These are phyloP conservation scores for Metschnikowia arizonensis DNA, from an alignment of 805 yeast species.

Conservation along the genomic window DNA sequence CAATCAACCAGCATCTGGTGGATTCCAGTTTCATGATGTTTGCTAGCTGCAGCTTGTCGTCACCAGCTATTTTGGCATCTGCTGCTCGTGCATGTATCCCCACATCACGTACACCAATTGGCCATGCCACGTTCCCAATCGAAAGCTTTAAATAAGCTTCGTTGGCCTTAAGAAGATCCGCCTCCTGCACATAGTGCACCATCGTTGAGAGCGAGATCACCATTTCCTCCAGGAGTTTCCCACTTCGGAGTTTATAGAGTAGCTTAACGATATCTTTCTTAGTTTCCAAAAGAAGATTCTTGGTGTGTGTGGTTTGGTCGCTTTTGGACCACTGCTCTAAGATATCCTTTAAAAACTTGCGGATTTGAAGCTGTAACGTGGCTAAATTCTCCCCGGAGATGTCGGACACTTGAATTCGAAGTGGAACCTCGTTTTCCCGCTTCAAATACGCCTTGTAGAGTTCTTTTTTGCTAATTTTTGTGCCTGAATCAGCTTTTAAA, in stretches of 20 bases:
- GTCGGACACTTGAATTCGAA: conserved; percentile 24
- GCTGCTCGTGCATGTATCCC: conserved; percentile 77
- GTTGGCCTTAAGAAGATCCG: conserved; percentile 49
- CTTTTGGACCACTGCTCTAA: conserved; percentile 40
- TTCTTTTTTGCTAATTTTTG: background rate
- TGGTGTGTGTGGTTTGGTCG: no score
- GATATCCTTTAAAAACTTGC: conserved; percentile 46
- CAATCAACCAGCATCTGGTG: conserved; percentile 73
- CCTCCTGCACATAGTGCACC: conserved; percentile 53
- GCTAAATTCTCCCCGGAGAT: conserved; percentile 24
- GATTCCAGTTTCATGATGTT: conserved; percentile 76
- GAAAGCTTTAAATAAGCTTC: conserved; percentile 71
- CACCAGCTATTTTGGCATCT: conserved; percentile 52
- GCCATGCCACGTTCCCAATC: conserved; percentile 90
- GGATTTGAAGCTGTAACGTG: conserved; percentile 36
- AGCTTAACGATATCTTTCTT: conserved; percentile 50
- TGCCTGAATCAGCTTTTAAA: no score
- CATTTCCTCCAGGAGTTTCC: conserved; percentile 41
- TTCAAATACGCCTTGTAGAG: conserved; percentile 25
- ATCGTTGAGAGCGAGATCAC: conserved; percentile 57
- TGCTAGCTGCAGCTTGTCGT: conserved; percentile 42
- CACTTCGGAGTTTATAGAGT: conserved; percentile 34
- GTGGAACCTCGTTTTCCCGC: conserved; percentile 21
- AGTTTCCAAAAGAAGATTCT: conserved; percentile 28
- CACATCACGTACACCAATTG: conserved; percentile 75